Percentiles rank a stretch among this genome's conserved stretches.
phyloP scores from a whole-genome alignment of 2,329 filamentous ascomycete genomes.

The Neopestalotiopsis rosae region DNA sequence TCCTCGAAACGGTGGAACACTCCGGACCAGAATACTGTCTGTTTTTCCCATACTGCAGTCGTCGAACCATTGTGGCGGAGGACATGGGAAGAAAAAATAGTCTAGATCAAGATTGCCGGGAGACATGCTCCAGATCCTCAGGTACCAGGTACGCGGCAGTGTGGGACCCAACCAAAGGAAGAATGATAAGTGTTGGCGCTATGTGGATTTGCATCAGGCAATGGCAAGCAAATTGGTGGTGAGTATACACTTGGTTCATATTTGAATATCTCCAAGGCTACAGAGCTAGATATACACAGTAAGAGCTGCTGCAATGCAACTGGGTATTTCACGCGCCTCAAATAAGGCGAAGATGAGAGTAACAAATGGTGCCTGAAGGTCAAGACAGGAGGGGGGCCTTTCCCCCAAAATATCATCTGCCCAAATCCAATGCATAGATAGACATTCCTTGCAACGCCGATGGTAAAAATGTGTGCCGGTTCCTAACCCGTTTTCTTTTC shows the following conservation, averaged over 20 bases:
- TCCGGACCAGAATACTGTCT: neutral
- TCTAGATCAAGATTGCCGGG: neutral
- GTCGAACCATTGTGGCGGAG: neutral
- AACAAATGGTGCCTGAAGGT: neutral
- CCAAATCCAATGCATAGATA: neutral
- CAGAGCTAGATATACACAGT: neutral
- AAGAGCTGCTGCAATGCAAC: slow-evolving; percentile 1
- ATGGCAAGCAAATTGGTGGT: neutral
- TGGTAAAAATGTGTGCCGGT: neutral
- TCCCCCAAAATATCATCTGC: neutral
- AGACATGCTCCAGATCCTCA: neutral
- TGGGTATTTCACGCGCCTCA: neutral
- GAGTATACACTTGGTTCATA: neutral
- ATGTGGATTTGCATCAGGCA: neutral
- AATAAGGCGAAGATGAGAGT: neutral
- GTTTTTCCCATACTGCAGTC: neutral
- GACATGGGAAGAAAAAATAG: neutral
- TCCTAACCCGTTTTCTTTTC: neutral
- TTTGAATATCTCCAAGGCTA: neutral
- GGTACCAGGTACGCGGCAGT: neutral
- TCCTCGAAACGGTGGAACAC: neutral
- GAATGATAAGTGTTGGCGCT: neutral
- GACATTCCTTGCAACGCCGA: neutral
- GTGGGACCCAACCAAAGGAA: neutral
- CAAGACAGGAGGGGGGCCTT: too few species aligned